Percentiles rank a stretch among this genome's conserved stretches.
Conservation (phyloP, 2,329 filamentous ascomycete species). For the Colletotrichum theobromicola region DNA sequence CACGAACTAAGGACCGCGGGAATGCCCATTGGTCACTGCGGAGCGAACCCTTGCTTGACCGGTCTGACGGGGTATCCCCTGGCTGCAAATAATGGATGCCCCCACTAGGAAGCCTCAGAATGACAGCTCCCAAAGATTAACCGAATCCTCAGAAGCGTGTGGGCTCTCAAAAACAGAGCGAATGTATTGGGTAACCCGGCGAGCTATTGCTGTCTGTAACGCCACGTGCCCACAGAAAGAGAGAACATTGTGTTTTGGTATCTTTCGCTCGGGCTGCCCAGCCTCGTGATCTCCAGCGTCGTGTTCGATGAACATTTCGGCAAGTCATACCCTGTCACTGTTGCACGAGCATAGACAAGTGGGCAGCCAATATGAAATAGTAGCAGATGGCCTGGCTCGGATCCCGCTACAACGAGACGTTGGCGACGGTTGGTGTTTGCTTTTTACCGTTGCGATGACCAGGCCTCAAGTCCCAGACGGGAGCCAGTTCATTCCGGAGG, state of each 20-base stretch:
- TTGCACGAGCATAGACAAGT: not conserved
- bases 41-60: not conserved
- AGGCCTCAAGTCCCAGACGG: not conserved
- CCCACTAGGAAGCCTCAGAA: constrained; percentile 15
- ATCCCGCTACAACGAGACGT: not conserved
- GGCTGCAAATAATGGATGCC: not conserved
- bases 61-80: not conserved
- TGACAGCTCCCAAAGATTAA: constrained; percentile 9
- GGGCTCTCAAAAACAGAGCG: not conserved
- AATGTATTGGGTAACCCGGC: not conserved
- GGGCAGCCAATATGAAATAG: not conserved
- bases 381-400: not conserved
- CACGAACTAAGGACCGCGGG: constrained; percentile 17
- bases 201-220: not conserved
- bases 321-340: not conserved
- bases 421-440: not conserved
- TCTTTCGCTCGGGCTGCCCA: not conserved
- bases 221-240: constrained; percentile 9
- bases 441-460: constrained; percentile 5
- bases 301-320: not conserved
- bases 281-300: not conserved
- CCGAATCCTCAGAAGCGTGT: constrained; percentile 5
- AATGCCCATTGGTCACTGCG: constrained; percentile 19
- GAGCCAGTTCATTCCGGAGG: constrained; percentile 8
- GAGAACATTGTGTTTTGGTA: not conserved